Percentiles rank a stretch among this genome's conserved stretches.
Evolutionary conservation across 2,329 filamentous ascomycete species (phyloP).

Genomic region (Cladosporium sp.): DNA sequence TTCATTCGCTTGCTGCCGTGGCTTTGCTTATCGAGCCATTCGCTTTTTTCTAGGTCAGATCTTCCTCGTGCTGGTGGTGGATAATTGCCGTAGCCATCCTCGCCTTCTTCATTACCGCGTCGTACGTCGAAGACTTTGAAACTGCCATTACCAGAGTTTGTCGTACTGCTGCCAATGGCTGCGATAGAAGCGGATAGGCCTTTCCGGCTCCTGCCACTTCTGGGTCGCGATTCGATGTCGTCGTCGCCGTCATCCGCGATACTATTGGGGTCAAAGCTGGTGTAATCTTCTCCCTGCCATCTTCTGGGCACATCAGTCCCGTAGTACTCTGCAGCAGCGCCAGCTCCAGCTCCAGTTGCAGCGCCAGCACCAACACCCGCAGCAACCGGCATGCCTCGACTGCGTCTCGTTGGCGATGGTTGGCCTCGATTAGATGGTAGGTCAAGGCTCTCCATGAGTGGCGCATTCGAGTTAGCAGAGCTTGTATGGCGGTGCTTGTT

Average conservation of each 20-base stretch:
- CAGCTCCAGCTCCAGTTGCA: constrained; percentile 16
- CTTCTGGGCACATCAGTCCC: not conserved
- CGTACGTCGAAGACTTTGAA: constrained; percentile 38
- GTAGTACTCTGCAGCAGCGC: constrained; percentile 17
- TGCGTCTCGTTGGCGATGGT: constrained; percentile 14
- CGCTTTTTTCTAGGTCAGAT: constrained; percentile 57
- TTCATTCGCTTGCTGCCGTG: constrained; percentile 61
- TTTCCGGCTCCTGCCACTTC: constrained; percentile 11
- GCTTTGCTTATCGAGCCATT: constrained; percentile 59
- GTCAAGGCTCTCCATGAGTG: constrained; percentile 19
- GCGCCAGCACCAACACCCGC: constrained; percentile 11
- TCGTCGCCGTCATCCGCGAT: constrained; percentile 92
- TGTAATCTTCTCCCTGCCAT: constrained; percentile 24
- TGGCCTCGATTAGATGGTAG: not conserved
- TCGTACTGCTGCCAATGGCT: constrained; percentile 32
- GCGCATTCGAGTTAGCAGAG: constrained; percentile 25
- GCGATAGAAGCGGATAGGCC: constrained; percentile 31
- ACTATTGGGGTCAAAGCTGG: constrained; percentile 64
- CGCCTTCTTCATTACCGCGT: constrained; percentile 39
- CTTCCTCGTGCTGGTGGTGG: constrained; percentile 30
- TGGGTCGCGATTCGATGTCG: constrained; percentile 60
- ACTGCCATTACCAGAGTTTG: constrained; percentile 21
- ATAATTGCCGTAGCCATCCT: constrained; percentile 41
- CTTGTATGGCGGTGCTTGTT: constrained; percentile 18
- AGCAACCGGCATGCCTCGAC: constrained; percentile 9